These are phyloP conservation scores for Fusarium musae DNA, from an alignment of 2,329 filamentous ascomycete genomes.

Conservation along the genomic window DNA sequence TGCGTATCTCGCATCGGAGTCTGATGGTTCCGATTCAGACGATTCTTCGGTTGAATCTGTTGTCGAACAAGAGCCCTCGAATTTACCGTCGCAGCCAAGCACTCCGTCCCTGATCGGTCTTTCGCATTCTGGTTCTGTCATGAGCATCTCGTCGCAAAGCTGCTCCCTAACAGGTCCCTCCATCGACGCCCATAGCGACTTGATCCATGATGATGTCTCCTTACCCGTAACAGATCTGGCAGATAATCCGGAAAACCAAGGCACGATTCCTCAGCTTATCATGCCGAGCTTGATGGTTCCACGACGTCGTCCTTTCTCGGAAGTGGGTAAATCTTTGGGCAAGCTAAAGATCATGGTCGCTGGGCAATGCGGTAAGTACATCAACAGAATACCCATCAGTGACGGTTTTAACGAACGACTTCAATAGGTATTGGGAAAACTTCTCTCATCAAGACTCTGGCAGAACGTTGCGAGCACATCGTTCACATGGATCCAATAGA, in stretches of 20 bases:
- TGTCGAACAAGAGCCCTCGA: slow-evolving; percentile 31
- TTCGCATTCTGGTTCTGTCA: slow-evolving; percentile 46
- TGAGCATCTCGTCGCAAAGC: slow-evolving; percentile 64
- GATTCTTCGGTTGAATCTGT: slow-evolving; percentile 26
- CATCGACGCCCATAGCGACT: slow-evolving; percentile 44
- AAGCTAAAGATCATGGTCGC: slow-evolving; percentile 90
- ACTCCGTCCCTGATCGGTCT: slow-evolving; percentile 43
- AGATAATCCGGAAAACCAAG: slow-evolving; percentile 32
- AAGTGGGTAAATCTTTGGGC: slow-evolving; percentile 84
- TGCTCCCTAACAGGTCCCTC: slow-evolving; percentile 62
- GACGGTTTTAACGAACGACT: slow-evolving; percentile 13
- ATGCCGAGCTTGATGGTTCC: slow-evolving; percentile 98
- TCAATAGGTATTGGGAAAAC: slow-evolving; percentile 83
- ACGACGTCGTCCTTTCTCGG: slow-evolving; percentile 86
- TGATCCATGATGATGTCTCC: slow-evolving; percentile 30
- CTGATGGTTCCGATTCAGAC: slow-evolving; percentile 19
- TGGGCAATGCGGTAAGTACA: slow-evolving; percentile 73
- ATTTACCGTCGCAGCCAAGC: slow-evolving; percentile 41
- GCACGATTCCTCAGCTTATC: slow-evolving; percentile 78
- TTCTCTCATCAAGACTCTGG: slow-evolving; percentile 86
- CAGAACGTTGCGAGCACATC: slow-evolving; percentile 88
- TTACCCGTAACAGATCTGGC: slow-evolving; percentile 28
- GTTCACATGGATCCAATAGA: slow-evolving; percentile 85
- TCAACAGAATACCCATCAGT: neutral
- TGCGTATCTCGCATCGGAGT: slow-evolving; percentile 25